Percentiles rank a stretch among this genome's conserved stretches.
Conservation (phyloP, 140 eudicot species). For the Anethum foeniculum region DNA sequence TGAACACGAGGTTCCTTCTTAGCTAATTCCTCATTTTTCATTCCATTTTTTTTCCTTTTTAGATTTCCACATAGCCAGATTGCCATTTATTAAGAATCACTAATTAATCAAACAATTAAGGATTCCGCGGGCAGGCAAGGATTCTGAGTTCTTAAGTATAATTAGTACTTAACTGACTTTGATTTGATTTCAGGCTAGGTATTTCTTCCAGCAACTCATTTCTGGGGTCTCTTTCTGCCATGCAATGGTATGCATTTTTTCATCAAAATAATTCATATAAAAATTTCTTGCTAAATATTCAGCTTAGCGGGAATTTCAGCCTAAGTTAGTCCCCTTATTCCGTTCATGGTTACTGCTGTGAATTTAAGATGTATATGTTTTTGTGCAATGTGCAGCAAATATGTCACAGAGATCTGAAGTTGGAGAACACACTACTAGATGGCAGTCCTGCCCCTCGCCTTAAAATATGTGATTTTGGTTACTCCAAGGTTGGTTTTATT, state of each 20-base stretch:
- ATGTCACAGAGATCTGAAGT: constrained; percentile 23
- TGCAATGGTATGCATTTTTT: neutral
- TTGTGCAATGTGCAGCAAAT: constrained; percentile 23
- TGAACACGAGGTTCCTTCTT: constrained; percentile 30
- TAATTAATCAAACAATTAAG: too few relatives aligned
- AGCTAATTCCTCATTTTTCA: neutral
- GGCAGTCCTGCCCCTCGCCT: constrained; percentile 26
- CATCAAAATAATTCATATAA: neutral
- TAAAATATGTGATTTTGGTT: constrained; percentile 29
- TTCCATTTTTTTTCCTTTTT: too few relatives aligned
- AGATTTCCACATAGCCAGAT: too few relatives aligned
- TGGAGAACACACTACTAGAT: constrained; percentile 24
- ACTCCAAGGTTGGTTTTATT: constrained; percentile 19
- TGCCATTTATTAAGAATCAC: too few relatives aligned
- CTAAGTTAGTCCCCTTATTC: too few relatives aligned
- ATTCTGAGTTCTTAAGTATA: too few relatives aligned
- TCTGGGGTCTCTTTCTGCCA: constrained; percentile 11
- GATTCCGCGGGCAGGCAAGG: too few relatives aligned
- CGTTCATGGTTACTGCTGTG: neutral
- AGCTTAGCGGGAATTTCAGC: too few relatives aligned
- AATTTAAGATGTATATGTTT: neutral
- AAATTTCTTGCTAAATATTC: neutral
- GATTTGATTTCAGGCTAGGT: neutral
- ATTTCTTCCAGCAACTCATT: constrained; percentile 4
- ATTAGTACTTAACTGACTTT: neutral